Percentiles rank a stretch among this genome's conserved stretches.
Evolutionary conservation across 495 filamentous ascomycete genomes (phyloP).

Genomic region (Pseudoneurospora amorphoporcata): DNA sequence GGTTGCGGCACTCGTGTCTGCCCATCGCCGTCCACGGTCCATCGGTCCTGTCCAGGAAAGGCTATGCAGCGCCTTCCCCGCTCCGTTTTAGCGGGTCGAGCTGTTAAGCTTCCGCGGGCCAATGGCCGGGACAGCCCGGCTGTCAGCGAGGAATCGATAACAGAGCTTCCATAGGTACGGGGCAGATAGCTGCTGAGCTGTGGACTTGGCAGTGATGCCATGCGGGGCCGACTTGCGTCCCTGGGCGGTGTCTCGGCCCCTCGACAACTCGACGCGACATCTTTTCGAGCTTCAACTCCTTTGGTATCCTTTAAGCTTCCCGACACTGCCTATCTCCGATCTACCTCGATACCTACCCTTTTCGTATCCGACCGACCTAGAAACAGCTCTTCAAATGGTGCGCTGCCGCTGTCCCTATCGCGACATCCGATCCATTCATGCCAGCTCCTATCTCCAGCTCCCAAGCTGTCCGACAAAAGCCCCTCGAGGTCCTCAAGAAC

Average conservation of each 20-base stretch:
- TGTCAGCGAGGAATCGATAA: not conserved
- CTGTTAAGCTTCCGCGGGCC: not conserved
- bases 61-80: not conserved
- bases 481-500: not conserved
- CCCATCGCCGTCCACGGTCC: not conserved
- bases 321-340: not conserved
- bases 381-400: slow-evolving; percentile 1
- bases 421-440: not conserved
- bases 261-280: slow-evolving; percentile 1
- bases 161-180: not conserved
- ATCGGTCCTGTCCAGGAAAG: not conserved
- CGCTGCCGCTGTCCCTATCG: not conserved
- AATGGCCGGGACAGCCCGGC: not conserved
- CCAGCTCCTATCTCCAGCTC: not conserved
- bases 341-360: not conserved
- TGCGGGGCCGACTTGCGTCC: not conserved
- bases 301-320: not conserved
- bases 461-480: not conserved
- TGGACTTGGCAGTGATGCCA: not conserved
- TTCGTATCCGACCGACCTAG: not conserved
- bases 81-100: not conserved
- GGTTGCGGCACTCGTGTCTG: not conserved
- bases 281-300: not conserved
- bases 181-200: not conserved
- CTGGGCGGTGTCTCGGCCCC: not conserved